A percentile compares a stretch with the other conserved stretches of the same genome.
Conservation (phyloP, 2,329 filamentous ascomycete species). For the Cladosporium colombiae region DNA sequence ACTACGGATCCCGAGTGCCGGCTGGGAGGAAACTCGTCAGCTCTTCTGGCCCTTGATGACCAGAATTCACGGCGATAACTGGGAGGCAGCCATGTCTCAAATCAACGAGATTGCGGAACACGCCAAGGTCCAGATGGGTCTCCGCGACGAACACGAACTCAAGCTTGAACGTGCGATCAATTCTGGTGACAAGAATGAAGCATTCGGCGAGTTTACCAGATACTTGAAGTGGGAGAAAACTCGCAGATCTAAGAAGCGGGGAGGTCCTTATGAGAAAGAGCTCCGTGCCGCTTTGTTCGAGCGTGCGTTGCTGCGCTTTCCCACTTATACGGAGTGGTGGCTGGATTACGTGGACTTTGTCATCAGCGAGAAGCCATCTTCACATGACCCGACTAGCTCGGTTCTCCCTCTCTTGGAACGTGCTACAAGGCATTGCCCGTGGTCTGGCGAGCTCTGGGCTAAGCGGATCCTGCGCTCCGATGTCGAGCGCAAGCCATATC, state of each 20-base stretch:
- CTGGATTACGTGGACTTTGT: constrained; percentile 80
- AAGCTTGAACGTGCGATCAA: constrained; percentile 62
- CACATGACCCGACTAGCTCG: constrained; percentile 23
- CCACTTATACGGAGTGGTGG: constrained; percentile 75
- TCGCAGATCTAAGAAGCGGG: constrained; percentile 52
- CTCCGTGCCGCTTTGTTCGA: constrained; percentile 69
- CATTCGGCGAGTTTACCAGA: constrained; percentile 58
- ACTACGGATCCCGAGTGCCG: constrained; percentile 69
- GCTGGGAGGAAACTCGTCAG: constrained; percentile 74
- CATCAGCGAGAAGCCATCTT: constrained; percentile 46
- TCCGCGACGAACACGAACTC: constrained; percentile 64
- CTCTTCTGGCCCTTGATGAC: constrained; percentile 74
- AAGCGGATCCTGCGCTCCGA: constrained; percentile 85
- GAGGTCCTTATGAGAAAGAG: constrained; percentile 50
- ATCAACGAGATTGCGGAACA: constrained; percentile 63
- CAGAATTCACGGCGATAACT: constrained; percentile 63
- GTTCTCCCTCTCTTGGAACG: constrained; percentile 74
- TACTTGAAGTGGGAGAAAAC: constrained; percentile 82
- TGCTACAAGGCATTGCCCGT: constrained; percentile 87
- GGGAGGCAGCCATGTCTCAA: constrained; percentile 72
- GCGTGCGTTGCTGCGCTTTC: constrained; percentile 72
- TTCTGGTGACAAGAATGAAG: constrained; percentile 56
- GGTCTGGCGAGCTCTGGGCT: constrained; percentile 89
- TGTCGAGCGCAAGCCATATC: constrained; percentile 71
- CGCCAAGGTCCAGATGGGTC: constrained; percentile 63